A percentile compares a stretch with the other conserved stretches of the same genome.
Evolutionary conservation across 164 flowering plant species (phyloP).

Genomic region (Magnolia officinalis): DNA sequence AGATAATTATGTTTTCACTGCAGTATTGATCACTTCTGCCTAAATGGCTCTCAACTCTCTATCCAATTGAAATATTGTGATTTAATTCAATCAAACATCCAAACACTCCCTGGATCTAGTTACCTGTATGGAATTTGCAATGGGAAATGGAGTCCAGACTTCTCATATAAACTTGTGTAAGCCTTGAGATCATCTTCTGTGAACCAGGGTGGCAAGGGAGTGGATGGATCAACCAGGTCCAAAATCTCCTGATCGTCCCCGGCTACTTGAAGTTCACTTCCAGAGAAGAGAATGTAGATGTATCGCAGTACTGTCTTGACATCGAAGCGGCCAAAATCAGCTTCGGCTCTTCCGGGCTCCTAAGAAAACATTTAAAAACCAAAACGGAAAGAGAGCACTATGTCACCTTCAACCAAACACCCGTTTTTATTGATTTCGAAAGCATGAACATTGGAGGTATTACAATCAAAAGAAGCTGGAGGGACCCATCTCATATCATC

Average conservation of each 20-base stretch:
- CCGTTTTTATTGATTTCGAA: too few relatives aligned
- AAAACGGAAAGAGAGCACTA: too few relatives aligned
- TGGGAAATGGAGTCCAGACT: conserved; percentile 50
- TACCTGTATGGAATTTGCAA: conserved; percentile 49
- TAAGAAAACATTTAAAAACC: conserved; percentile 4
- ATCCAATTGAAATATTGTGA: too few relatives aligned
- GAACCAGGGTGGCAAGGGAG: conserved; percentile 57
- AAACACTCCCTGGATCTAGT: too few relatives aligned
- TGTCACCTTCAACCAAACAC: too few relatives aligned
- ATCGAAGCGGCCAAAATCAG: conserved; percentile 47
- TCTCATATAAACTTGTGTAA: conserved; percentile 42
- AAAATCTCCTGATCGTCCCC: conserved; percentile 42
- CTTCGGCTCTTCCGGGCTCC: conserved; percentile 60
- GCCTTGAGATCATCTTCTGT: conserved; percentile 44
- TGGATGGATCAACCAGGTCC: conserved; percentile 52
- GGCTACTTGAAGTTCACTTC: conserved; percentile 47
- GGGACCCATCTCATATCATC: too few relatives aligned
- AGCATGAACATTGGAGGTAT: too few relatives aligned
- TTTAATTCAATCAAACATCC: too few relatives aligned
- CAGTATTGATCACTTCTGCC: too few relatives aligned
- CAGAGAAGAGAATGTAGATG: conserved; percentile 53
- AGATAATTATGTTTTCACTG: too few relatives aligned
- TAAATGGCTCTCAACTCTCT: too few relatives aligned
- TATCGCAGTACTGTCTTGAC: conserved; percentile 46
- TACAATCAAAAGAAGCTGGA: too few relatives aligned